These are phyloP conservation scores for Pyrus betulifolia DNA, from an alignment of 306 rosid genomes.

Conservation along the genomic window DNA sequence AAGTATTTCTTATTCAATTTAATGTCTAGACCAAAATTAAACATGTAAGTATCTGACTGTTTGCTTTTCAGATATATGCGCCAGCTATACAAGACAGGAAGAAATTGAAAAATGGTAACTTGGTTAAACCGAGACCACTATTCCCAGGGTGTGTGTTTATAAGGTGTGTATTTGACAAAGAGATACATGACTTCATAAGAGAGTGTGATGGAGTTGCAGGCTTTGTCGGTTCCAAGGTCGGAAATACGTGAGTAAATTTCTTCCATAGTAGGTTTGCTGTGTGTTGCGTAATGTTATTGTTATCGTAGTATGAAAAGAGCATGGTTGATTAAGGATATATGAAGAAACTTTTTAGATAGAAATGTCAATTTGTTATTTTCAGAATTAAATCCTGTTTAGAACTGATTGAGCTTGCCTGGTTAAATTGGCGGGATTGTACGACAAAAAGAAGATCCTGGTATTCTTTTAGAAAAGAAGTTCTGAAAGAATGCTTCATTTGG, in stretches of 20 bases:
- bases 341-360: not conserved
- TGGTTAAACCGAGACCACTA: slow-evolving; percentile 53
- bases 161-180: slow-evolving; percentile 69
- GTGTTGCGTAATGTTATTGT: not conserved
- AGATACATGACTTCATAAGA: slow-evolving; percentile 67
- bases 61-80: slow-evolving; percentile 52
- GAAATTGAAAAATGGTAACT: slow-evolving; percentile 63
- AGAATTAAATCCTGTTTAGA: not conserved
- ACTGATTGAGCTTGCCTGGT: not conserved
- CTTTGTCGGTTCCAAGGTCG: slow-evolving; percentile 71
- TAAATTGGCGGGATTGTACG: not conserved
- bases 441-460: no score
- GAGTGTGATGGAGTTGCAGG: slow-evolving; percentile 83
- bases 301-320: not conserved
- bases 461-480: no score
- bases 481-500: no score
- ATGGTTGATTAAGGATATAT: not conserved
- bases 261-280: not conserved
- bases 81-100: slow-evolving; percentile 61
- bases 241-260: slow-evolving; percentile 65
- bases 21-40: not conserved
- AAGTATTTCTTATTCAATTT: not conserved
- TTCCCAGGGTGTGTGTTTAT: slow-evolving; percentile 75
- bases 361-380: not conserved
- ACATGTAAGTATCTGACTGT: not conserved